Evolutionary conservation across 2,329 filamentous ascomycete genomes (phyloP), one percentile per base, ranked within the genome.

Genomic region (Paramyrothecium sp.): DNA sequence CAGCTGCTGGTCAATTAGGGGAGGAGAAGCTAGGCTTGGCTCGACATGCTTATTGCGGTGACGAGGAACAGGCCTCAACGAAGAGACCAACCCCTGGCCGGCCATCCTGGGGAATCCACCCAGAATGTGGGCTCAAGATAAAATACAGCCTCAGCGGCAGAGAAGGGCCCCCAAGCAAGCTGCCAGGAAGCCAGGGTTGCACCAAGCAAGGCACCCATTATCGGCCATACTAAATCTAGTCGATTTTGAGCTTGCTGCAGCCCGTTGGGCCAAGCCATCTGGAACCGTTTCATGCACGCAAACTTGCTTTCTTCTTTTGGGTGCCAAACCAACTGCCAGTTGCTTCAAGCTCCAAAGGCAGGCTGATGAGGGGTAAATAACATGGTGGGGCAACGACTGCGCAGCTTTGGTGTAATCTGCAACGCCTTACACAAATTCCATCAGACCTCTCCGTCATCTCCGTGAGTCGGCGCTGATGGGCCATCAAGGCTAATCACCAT

Each of bases 11-110:
- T 38, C 10, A 8, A 12, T 17, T 16, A 44, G 13, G 38, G 13
- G 38, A 16, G 4, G 13, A 19, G 38, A 19, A 12, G 83, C 83
- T 61, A 86, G 89, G 70, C 89, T 50, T 57, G 54, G 56, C 38
- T 51, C 47, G 50, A 51, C 46, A 34, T 56, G 56, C 53, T 52
- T 30, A 30, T 30, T 30, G 26, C 4, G 26, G 26, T 30, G 26
- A 30, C 26, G 26, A 30, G 26, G 26, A 30, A 30, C 26, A 30
- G 26, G 26, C 55, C 56, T 62, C 61, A 44, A 44, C 13, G 13
- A 44, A 44, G 38, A 44, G 38, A 44, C 38, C 38, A 16, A 44
- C 58, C 51, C 51, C 54, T 52, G 54, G 41, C 54, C 65, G 57
- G 54, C 61, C 58, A 58, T 54, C 63, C 55, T 58, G 58, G 59